These are phyloP conservation scores for Apophysomyces variabilis DNA, from an alignment of 371 early-diverging fungal species.

Conservation along the genomic window DNA sequence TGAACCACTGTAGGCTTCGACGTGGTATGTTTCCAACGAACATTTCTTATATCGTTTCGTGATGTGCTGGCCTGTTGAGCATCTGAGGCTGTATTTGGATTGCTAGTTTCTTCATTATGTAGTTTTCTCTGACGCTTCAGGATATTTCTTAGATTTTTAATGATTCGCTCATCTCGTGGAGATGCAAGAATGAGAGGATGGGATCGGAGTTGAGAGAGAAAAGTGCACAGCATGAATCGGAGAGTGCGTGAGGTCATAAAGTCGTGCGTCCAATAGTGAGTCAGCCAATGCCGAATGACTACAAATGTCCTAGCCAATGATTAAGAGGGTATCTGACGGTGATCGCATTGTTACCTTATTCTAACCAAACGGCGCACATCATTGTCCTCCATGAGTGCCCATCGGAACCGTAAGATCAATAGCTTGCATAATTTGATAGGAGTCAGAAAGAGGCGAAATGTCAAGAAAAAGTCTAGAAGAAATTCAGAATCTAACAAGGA, in stretches of 20 bases:
- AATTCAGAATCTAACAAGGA: constrained; percentile 41
- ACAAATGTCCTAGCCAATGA: constrained; percentile 48
- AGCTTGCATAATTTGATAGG: constrained; percentile 53
- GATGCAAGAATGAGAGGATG: constrained; percentile 46
- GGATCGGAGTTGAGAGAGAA: constrained; percentile 45
- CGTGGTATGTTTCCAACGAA: not conserved
- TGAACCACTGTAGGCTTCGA: not conserved
- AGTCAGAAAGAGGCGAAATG: constrained; percentile 50
- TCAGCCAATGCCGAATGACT: constrained; percentile 56
- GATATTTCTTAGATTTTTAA: constrained; percentile 39
- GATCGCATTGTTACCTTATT: constrained; percentile 37
- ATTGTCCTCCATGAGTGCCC: constrained; percentile 50
- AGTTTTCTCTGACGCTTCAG: constrained; percentile 47
- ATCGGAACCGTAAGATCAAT: constrained; percentile 52
- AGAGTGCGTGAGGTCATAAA: constrained; percentile 48
- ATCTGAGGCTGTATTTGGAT: not conserved
- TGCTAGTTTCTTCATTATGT: constrained; percentile 14
- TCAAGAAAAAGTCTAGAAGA: constrained; percentile 53
- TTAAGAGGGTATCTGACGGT: not conserved
- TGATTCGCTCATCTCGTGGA: constrained; percentile 50
- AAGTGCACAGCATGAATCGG: constrained; percentile 52
- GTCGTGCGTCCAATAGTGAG: constrained; percentile 51
- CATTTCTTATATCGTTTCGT: not conserved
- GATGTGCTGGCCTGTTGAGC: not conserved
- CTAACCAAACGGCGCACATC: constrained; percentile 47